Conservation (phyloP, 192 early-diverging fungal genomes). For the Rhizoclosmatium sp. region DNA sequence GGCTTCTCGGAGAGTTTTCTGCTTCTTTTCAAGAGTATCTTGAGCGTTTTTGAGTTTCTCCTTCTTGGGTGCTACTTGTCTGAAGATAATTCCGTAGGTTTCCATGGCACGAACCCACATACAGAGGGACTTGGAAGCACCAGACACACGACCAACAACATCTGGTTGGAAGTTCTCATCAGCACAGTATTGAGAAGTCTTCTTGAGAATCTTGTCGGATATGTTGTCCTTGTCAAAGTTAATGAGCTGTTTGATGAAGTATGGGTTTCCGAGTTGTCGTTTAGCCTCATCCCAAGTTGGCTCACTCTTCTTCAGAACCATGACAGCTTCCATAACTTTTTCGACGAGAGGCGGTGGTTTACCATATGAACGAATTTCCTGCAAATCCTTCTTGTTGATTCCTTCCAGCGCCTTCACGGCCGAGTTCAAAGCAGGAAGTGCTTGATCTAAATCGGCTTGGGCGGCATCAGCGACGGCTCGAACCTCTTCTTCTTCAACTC, state of each 20-base stretch:
- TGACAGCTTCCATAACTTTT: conserved; percentile 70
- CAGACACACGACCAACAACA: conserved; percentile 65
- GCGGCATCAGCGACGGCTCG: conserved; percentile 64
- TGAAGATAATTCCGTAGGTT: conserved; percentile 64
- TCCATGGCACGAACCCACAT: conserved; percentile 73
- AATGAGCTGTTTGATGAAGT: conserved; percentile 71
- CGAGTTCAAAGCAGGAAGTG: conserved; percentile 64
- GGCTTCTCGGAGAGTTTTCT: conserved; percentile 61
- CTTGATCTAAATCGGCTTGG: conserved; percentile 67
- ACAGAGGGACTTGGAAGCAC: conserved; percentile 65
- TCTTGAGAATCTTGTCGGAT: conserved; percentile 63
- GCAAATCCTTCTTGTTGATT: conserved; percentile 68
- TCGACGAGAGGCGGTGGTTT: conserved; percentile 70
- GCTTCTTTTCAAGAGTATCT: conserved; percentile 68
- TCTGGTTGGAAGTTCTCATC: conserved; percentile 69
- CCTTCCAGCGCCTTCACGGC: conserved; percentile 65
- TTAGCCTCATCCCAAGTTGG: conserved; percentile 72
- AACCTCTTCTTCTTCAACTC: conserved; percentile 68
- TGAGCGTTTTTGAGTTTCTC: conserved; percentile 63
- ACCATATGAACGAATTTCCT: conserved; percentile 64
- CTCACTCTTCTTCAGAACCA: conserved; percentile 67
- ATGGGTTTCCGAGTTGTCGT: conserved; percentile 66
- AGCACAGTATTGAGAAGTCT: conserved; percentile 61
- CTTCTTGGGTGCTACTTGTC: conserved; percentile 67
- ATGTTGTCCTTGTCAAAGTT: conserved; percentile 72